Percentiles rank a stretch among this genome's conserved stretches.
Conservation (phyloP, 108 stramenopile genomes). For the Cyclotella atomus region DNA sequence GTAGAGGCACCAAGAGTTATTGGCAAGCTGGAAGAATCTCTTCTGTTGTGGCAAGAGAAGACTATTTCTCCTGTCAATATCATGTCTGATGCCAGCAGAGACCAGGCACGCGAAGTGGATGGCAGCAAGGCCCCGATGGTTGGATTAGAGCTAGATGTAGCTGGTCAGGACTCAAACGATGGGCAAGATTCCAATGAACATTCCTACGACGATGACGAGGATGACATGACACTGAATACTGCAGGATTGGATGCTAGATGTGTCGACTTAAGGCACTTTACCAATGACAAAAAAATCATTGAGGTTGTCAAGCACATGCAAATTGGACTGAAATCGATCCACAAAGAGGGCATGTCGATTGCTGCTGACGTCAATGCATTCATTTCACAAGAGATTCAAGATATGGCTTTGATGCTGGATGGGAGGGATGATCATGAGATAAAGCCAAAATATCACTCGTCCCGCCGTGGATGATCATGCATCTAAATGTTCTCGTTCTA, state of each 20-base stretch:
- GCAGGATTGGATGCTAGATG: background rate
- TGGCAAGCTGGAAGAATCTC: constrained; percentile 21
- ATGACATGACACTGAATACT: constrained; percentile 8
- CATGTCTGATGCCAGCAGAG: background rate
- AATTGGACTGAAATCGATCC: constrained; percentile 5
- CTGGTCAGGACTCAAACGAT: background rate
- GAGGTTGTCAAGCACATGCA: constrained; percentile 2
- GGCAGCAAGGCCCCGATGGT: too few relatives aligned
- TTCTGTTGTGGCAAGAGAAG: constrained; percentile 12
- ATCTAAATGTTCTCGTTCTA: too few relatives aligned
- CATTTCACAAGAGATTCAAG: constrained; percentile 1
- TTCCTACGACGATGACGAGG: background rate
- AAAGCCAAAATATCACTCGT: background rate
- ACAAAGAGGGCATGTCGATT: constrained; percentile 9
- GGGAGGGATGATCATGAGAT: background rate
- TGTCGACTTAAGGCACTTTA: constrained; percentile 11
- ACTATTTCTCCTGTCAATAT: background rate
- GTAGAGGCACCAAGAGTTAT: constrained; percentile 17
- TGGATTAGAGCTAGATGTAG: too few relatives aligned
- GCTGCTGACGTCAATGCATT: constrained; percentile 11
- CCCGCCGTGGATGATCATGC: too few relatives aligned
- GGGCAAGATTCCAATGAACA: constrained; percentile 7
- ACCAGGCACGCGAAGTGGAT: background rate
- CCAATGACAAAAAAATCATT: background rate
- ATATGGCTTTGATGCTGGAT: constrained; percentile 1